These are phyloP conservation scores for Trypethelium eluteriae DNA, from an alignment of 495 filamentous ascomycete genomes.

Conservation along the genomic window DNA sequence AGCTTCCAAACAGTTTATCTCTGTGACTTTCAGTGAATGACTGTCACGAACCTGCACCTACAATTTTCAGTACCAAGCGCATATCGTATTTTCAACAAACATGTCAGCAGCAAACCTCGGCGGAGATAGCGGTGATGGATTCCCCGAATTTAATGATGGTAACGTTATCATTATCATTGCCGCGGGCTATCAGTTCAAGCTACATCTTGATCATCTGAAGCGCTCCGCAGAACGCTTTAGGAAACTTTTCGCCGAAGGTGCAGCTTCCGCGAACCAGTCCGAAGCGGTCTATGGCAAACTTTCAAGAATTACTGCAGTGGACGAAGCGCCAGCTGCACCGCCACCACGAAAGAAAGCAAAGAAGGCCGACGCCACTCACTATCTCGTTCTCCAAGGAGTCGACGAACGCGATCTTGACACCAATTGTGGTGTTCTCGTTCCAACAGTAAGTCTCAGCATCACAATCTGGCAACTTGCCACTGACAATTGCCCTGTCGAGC, in stretches of 20 bases:
- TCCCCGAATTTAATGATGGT: conserved; percentile 22
- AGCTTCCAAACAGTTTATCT: too few relatives aligned
- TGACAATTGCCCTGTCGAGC: conserved; percentile 8
- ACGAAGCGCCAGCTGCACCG: not conserved
- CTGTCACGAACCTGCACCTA: too few relatives aligned
- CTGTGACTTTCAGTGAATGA: too few relatives aligned
- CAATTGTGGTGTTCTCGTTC: not conserved
- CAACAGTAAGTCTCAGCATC: not conserved
- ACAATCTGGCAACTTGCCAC: not conserved
- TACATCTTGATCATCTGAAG: conserved; percentile 20
- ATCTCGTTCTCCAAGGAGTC: conserved; percentile 1
- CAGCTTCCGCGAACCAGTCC: not conserved
- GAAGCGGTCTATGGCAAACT: conserved; percentile 19
- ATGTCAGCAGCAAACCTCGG: not conserved
- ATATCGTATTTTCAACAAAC: too few relatives aligned
- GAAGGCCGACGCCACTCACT: not conserved
- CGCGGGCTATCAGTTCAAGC: conserved; percentile 21
- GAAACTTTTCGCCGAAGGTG: conserved; percentile 2
- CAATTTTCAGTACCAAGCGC: too few relatives aligned
- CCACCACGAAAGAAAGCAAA: not conserved
- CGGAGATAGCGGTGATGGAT: conserved; percentile 8
- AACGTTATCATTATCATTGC: conserved; percentile 30
- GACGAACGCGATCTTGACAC: not conserved
- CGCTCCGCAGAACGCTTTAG: conserved; percentile 2
- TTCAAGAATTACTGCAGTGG: conserved; percentile 27